These are phyloP conservation scores for Citrullus colocynthis DNA, from an alignment of 306 rosid genomes.

Conservation along the genomic window DNA sequence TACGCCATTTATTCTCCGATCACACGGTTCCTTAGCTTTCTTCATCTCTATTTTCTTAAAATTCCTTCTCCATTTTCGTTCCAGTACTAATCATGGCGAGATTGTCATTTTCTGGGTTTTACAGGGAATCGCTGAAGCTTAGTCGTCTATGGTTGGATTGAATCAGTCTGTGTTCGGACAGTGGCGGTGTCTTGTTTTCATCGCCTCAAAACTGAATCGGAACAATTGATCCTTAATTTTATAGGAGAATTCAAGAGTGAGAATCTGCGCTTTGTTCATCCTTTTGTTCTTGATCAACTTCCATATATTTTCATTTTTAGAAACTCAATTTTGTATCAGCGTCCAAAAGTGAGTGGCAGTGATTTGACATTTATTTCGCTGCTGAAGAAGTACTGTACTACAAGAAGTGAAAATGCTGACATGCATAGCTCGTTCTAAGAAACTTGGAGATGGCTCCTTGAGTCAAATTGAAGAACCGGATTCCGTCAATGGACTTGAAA, in stretches of 20 bases:
- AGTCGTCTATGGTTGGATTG: slow-evolving; percentile 14
- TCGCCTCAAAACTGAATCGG: background rate
- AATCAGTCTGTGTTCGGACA: slow-evolving; percentile 8
- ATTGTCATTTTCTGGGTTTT: background rate
- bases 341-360: background rate
- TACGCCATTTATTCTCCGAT: slow-evolving; percentile 12
- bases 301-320: background rate
- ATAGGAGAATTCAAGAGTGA: background rate
- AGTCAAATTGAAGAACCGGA: slow-evolving; percentile 52
- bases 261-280: background rate
- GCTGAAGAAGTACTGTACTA: background rate
- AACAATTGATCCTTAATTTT: background rate
- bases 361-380: background rate
- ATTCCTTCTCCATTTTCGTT: background rate
- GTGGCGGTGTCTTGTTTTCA: slow-evolving; percentile 9
- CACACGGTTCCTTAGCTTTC: slow-evolving; percentile 10
- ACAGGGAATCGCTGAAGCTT: slow-evolving; percentile 26
- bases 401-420: slow-evolving; percentile 49
- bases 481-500: slow-evolving; percentile 22
- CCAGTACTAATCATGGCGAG: background rate
- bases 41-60: background rate
- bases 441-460: slow-evolving; percentile 52
- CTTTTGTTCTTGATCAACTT: background rate
- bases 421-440: slow-evolving; percentile 87
- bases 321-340: background rate